A percentile compares a stretch with the other conserved stretches of the same genome.
These are phyloP conservation scores for Sungouiozyma intestinalis DNA, from an alignment of 805 yeast species.

Conservation along the genomic window DNA sequence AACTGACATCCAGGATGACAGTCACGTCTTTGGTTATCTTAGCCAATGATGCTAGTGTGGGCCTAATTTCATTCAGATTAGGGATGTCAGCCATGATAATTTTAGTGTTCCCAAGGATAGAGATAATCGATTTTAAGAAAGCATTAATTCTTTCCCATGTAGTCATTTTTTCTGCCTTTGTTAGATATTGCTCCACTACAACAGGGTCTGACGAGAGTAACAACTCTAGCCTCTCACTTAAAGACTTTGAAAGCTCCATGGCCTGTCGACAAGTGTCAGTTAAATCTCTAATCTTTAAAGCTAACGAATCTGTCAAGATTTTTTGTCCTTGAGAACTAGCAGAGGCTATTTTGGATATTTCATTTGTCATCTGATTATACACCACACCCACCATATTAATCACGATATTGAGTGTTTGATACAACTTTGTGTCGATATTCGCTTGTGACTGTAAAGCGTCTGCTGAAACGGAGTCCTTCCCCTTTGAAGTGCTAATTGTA, in stretches of 20 bases:
- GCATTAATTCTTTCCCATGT: constrained; percentile 82
- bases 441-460: constrained; percentile 24
- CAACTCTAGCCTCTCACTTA: constrained; percentile 45
- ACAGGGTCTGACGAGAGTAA: constrained; percentile 24
- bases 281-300: constrained; percentile 62
- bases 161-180: constrained; percentile 42
- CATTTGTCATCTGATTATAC: constrained; percentile 59
- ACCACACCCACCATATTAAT: constrained; percentile 66
- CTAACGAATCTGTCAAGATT: constrained; percentile 28
- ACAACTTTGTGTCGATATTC: constrained; percentile 57
- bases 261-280: constrained; percentile 69
- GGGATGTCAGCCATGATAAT: constrained; percentile 75
- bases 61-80: constrained; percentile 64
- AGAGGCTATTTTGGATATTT: constrained; percentile 54
- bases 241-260: constrained; percentile 67
- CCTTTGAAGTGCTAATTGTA: neutral
- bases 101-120: constrained; percentile 75
- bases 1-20: constrained; percentile 62
- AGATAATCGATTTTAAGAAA: constrained; percentile 73
- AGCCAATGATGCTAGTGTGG: constrained; percentile 71
- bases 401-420: constrained; percentile 52
- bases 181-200: constrained; percentile 30
- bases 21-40: constrained; percentile 89
- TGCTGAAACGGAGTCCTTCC: neutral
- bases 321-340: constrained; percentile 35